Base-by-base conservation (phyloP, 352 stramenopile species). In the Phytophthora multivora region DNA sequence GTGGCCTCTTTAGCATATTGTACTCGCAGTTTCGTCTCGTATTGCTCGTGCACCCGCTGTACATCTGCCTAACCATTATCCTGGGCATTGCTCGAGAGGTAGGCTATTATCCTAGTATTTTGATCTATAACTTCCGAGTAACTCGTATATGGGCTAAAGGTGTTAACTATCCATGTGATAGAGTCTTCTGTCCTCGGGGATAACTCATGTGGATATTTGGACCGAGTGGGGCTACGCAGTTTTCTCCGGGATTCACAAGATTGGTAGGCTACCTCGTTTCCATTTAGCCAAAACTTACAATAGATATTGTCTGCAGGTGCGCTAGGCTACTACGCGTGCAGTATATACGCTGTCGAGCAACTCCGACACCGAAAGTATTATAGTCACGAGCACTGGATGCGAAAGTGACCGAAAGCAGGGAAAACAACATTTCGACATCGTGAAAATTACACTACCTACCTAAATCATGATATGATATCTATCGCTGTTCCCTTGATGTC, bases 1-100 rank as follows among this genome's bases (percentile, higher is more conserved):
- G 79, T 36, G 80, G 83, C 0, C 73, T 91, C 21, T 89, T 90
- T 43, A 63, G 63, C 30, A 59, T 91, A 30, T 57, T 91, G 13
- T 88, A 79, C 57, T 51, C 41, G 4, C 71, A 90, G 23, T 91
- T 91, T 40, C 78, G 77, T 0, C 23, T 56, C 1, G 62, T 83
- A 28, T 39, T 91, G 15, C 66, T 76, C 11, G 59, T 83, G 2
- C 77, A 86, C 2, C 69, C 66, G 10, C 41, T 72, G 4, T 91
- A 91, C 51, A 86, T 88, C 19, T 36, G 72, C 1, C 45, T 75
- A 8, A 88, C 83, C 5, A 67, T 83, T n/a, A 41, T 77, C 8
- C 52, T 90, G 2, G 76, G 67, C 8, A 53, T 61, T 19, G 31
- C 61, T 18, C 69, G 82, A 51, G 61, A 78, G 13, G 82, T 89